Conservation (phyloP, 2,329 filamentous ascomycete species). For the Beauveria rudraprayagi region DNA sequence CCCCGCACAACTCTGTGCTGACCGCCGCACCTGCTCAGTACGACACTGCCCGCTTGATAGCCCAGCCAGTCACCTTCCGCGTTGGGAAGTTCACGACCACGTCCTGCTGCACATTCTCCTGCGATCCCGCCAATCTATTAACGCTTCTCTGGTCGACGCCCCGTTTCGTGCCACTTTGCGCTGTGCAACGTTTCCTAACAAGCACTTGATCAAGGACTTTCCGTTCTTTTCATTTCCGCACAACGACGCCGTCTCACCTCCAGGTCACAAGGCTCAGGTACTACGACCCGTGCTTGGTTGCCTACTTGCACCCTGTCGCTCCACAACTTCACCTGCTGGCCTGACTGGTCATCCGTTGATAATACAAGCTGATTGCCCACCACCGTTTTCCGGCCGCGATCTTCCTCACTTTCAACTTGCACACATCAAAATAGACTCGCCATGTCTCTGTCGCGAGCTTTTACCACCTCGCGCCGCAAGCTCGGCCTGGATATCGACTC, state of each 20-base stretch:
- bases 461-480: conserved; percentile 62
- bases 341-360: not conserved
- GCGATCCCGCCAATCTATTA: not conserved
- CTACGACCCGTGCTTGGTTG: not conserved
- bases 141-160: not conserved
- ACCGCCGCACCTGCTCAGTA: conserved; percentile 11
- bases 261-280: conserved; percentile 9
- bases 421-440: not conserved
- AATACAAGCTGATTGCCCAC: conserved; percentile 5
- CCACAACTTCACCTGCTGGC: not conserved
- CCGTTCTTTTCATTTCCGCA: not conserved
- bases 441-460: conserved; percentile 59
- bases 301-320: not conserved
- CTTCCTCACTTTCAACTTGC: not conserved
- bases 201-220: not conserved
- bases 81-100: not conserved
- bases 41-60: not conserved
- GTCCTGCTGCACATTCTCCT: not conserved
- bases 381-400: not conserved
- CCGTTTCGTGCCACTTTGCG: not conserved
- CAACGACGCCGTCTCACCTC: conserved; percentile 5
- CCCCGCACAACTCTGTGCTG: conserved; percentile 7
- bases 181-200: conserved; percentile 9
- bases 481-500: conserved; percentile 39
- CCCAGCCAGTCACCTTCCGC: conserved; percentile 9